Evolutionary conservation across 306 rosid species (phyloP), one percentile per base, ranked within the genome.

Genomic region (Quercus alba): DNA sequence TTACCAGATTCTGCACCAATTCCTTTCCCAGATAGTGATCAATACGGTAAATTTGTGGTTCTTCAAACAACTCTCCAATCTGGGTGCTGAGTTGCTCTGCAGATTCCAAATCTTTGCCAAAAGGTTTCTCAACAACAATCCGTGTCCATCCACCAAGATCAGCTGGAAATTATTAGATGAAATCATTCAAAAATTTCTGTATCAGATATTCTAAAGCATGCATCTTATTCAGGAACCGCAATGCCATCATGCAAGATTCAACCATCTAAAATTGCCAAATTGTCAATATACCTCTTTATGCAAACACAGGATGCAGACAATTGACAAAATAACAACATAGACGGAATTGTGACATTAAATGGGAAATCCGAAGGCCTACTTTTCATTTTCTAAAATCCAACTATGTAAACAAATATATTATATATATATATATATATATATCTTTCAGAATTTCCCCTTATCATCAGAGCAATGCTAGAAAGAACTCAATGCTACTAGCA

Each of bases 11-110:
- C 88, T 95, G 99, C 75, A 95, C 99, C 80, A 95, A 73, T 75
- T 95, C 99, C 86, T 95, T 95, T 75, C 99, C 99, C 91, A 95
- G 57, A 85, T 95, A 95, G 85, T 95, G 99, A 87, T 95, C 99
- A 72, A 95, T 95, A 74, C 98, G 99, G 79, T 91, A 95, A 83
- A 95, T 90, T 83, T 95, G 98, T 3, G 93, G 84, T 80, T 95
- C 99, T 3, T 90, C 92, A 61, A 95, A 95, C 81, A 95, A 88
- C 82, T 78, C 88, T 77, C 99, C 99, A 75, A 93, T 91, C 77
- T 95, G 97, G 23, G 84, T 49, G 81, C 99, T 95, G 80, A 95
- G 93, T 72, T 86, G 84, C 85, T 95, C 99, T 46, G 99, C 94
- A 85, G 97, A 91, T 73, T 77, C 91, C 76, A 95, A 87, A 81